Evolutionary conservation across 2,329 filamentous ascomycete genomes (phyloP).

Genomic region (Arthrobotrys musiformis): DNA sequence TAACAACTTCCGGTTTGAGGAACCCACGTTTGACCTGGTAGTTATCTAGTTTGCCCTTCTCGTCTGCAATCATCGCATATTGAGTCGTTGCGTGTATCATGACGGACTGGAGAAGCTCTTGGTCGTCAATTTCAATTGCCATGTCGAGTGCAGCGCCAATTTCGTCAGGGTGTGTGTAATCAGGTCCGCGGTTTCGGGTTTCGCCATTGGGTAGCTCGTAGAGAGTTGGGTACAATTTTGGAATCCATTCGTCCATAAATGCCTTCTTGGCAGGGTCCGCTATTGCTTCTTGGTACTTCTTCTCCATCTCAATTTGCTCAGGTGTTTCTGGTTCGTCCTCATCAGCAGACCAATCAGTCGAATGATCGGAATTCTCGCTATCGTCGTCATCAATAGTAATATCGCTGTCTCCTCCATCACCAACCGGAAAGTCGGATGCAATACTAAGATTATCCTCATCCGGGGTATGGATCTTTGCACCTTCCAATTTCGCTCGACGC

Average conservation of each 20-base stretch:
- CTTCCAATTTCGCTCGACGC: conserved; percentile 45
- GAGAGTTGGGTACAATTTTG: conserved; percentile 36
- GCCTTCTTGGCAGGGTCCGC: conserved; percentile 27
- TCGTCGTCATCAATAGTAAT: conserved; percentile 42
- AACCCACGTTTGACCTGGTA: conserved; percentile 51
- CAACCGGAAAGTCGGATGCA: conserved; percentile 33
- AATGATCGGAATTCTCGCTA: conserved; percentile 43
- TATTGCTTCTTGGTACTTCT: conserved; percentile 23
- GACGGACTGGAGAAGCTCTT: conserved; percentile 32
- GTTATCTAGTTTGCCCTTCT: conserved; percentile 32
- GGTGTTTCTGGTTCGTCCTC: conserved; percentile 27
- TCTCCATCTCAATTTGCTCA: conserved; percentile 14
- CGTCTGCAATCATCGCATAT: conserved; percentile 42
- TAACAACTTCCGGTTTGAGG: conserved; percentile 38
- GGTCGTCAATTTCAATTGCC: conserved; percentile 47
- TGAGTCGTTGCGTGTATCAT: conserved; percentile 31
- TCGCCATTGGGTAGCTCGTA: conserved; percentile 37
- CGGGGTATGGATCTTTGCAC: conserved; percentile 50
- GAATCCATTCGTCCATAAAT: conserved; percentile 35
- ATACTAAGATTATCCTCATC: conserved; percentile 54
- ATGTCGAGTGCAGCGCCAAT: conserved; percentile 33
- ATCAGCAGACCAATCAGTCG: conserved; percentile 43
- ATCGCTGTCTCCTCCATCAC: conserved; percentile 37
- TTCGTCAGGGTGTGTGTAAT: conserved; percentile 14
- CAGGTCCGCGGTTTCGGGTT: conserved; percentile 41